A percentile compares a stretch with the other conserved stretches of the same genome.
These are phyloP conservation scores for Angomonas desouzai DNA, from an alignment of 208 protist genomes.

Conservation along the genomic window DNA sequence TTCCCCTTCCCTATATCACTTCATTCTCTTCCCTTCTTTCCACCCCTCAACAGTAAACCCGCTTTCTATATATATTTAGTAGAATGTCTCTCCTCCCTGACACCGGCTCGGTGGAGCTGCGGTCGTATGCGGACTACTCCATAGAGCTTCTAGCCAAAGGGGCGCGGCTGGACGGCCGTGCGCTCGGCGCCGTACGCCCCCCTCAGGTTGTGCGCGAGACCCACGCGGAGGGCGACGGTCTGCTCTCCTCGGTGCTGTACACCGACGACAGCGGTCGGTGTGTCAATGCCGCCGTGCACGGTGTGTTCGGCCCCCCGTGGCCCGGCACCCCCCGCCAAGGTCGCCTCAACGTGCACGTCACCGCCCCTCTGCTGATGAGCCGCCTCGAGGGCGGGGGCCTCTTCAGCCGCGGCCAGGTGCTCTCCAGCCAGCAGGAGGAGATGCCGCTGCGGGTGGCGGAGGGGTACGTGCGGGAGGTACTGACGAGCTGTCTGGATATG, in stretches of 20 bases:
- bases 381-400: conserved; percentile 16
- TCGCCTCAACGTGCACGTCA: conserved; percentile 62
- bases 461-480: conserved; percentile 53
- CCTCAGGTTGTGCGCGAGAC: conserved; percentile 55
- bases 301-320: conserved; percentile 66
- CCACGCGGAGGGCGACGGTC: conserved; percentile 8
- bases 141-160: conserved; percentile 30
- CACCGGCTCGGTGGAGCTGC: conserved; percentile 74
- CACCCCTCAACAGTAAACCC: background rate
- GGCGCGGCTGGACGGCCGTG: conserved; percentile 53
- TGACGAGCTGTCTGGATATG: conserved; percentile 56
- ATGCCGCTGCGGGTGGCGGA: conserved; percentile 67
- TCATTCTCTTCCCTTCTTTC: background rate
- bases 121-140: conserved; percentile 52
- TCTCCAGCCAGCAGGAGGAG: conserved; percentile 21
- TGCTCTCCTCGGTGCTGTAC: conserved; percentile 70
- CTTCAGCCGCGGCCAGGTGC: conserved; percentile 14
- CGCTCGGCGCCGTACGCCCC: conserved; percentile 33
- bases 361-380: conserved; percentile 54
- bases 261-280: conserved; percentile 67
- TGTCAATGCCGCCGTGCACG: conserved; percentile 54
- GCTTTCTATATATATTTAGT: too few species aligned
- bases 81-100: conserved; percentile 79
- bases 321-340: conserved; percentile 44
- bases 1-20: too few species aligned